Evolutionary conservation across 1,139 yeast genomes (phyloP), one percentile per base, ranked within the genome.

Genomic region (Debaryomyces coudertii): DNA sequence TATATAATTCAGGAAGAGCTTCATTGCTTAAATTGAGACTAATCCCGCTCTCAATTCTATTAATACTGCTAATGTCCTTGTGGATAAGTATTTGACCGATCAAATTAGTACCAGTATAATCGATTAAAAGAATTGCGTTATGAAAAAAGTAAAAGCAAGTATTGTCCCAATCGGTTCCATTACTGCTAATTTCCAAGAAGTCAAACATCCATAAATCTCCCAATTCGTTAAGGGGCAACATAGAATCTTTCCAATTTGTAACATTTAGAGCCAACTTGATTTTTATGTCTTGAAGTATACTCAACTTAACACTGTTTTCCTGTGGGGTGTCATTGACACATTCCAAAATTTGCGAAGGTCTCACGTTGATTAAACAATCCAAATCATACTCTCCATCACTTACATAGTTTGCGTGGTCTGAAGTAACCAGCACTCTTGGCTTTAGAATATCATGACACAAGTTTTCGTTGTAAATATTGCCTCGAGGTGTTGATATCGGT

Each of bases 1-100:
- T 47, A 33, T 66, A 71, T n/a, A 80, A 52, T 51, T 79, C 83
- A 0, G 83, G 81, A 5, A 77, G 54, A 4, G 66, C 56, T n/a
- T 71, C 65, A 27, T 69, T 70, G 11, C 71, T 63, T 35, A 78
- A 65, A 47, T 69, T 72, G 11, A 80, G 52, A 4, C 66, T 58
- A 9, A 79, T 54, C 0, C 68, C 62, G 27, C 58, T 57, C 1
- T 56, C 56, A 5, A 58, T 49, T 23, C 62, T 54, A 44, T 62
- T 61, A n/a, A 65, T 54, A 34, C 53, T 56, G 28, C 53, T 31
- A 16, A 79, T 65, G 46, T 78, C 80, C 5, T 65, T 59, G 15
- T 48, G 38, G 2, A 59, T 44, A 2, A 51, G 45, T 6, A 64
- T 51, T 49, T 58, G 66, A 0, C 82, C 77, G 24, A 73, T 59